Evolutionary conservation across 345 rosid genomes (phyloP).

Genomic region (Moricandia arvensis): DNA sequence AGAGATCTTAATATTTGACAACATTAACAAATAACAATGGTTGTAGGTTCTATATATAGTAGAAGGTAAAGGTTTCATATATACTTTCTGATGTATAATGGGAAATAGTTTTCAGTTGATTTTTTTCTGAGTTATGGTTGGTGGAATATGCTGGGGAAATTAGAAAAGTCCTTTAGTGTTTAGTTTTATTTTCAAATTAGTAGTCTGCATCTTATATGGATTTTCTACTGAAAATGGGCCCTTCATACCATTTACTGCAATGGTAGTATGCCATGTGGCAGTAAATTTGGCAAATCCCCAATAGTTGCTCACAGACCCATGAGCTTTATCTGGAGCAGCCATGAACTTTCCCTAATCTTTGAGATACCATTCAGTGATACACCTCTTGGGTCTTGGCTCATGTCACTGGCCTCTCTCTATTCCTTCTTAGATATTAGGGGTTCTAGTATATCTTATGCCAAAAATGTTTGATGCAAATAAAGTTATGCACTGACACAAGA

Average conservation of each 20-base stretch:
- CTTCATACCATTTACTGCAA: slow-evolving; percentile 29
- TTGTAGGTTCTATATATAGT: slow-evolving; percentile 30
- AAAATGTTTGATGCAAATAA: slow-evolving; percentile 7
- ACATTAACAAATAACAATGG: slow-evolving; percentile 11
- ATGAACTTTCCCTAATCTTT: slow-evolving; percentile 20
- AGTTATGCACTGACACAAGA: slow-evolving; percentile 9
- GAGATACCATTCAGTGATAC: slow-evolving; percentile 2
- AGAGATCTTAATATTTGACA: slow-evolving; percentile 11
- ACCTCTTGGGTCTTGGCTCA: slow-evolving; percentile 31
- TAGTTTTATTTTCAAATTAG: slow-evolving; percentile 4
- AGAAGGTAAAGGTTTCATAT: slow-evolving; percentile 25
- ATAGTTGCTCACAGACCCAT: slow-evolving; percentile 36
- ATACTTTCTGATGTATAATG: neutral
- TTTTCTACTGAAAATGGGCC: slow-evolving; percentile 51
- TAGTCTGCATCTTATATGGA: slow-evolving; percentile 33
- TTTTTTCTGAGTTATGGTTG: slow-evolving; percentile 32
- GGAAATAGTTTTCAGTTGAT: slow-evolving; percentile 1
- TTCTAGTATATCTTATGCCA: slow-evolving; percentile 21
- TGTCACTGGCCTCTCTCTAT: slow-evolving; percentile 14
- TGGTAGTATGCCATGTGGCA: slow-evolving; percentile 30
- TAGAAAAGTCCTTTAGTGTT: slow-evolving; percentile 15
- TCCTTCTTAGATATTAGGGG: slow-evolving; percentile 3
- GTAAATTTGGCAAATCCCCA: slow-evolving; percentile 21
- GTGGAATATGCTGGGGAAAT: slow-evolving; percentile 26
- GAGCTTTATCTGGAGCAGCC: slow-evolving; percentile 35